These are phyloP conservation scores for Aspergillus avenaceus DNA, from an alignment of 495 filamentous ascomycete species.

Conservation along the genomic window DNA sequence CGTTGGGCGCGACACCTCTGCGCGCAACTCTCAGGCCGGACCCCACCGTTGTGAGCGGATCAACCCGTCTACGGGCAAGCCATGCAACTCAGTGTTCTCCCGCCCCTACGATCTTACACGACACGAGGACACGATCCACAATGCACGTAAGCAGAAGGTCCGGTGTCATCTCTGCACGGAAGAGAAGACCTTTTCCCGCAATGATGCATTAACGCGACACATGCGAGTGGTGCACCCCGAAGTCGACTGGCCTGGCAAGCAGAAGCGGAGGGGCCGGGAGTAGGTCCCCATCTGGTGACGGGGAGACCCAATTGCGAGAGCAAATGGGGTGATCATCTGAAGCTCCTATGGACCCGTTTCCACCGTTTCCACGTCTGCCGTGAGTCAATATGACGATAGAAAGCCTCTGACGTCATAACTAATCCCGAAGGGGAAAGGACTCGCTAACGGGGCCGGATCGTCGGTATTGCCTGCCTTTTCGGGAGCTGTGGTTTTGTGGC, in stretches of 20 bases:
- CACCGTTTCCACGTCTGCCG: not conserved
- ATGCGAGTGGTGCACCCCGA: slow-evolving; percentile 89
- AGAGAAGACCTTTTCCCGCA: slow-evolving; percentile 92
- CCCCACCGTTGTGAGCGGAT: slow-evolving; percentile 87
- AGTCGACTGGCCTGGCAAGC: slow-evolving; percentile 73
- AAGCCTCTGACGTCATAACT: slow-evolving; percentile 25
- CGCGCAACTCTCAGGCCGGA: slow-evolving; percentile 77
- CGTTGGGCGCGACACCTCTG: slow-evolving; percentile 44
- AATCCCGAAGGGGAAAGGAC: slow-evolving; percentile 15
- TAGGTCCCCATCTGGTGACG: slow-evolving; percentile 15
- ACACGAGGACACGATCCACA: slow-evolving; percentile 98
- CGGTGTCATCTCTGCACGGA: slow-evolving; percentile 92
- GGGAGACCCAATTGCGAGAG: not conserved
- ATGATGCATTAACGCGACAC: slow-evolving; percentile 87
- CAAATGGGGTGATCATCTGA: slow-evolving; percentile 4
- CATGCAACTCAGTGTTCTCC: slow-evolving; percentile 94
- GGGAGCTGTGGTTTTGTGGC: slow-evolving; percentile 4
- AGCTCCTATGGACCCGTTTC: not conserved
- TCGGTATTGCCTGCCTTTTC: slow-evolving; percentile 11
- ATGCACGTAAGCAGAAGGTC: slow-evolving; percentile 91
- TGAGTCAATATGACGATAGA: slow-evolving; percentile 18
- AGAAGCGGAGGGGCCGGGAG: slow-evolving; percentile 37
- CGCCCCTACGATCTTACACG: slow-evolving; percentile 96
- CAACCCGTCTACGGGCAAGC: slow-evolving; percentile 94
- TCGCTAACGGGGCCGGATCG: slow-evolving; percentile 15